A percentile compares a stretch with the other conserved stretches of the same genome.
Evolutionary conservation across 140 eudicot species (phyloP).

Genomic region (Artemisia princeps): DNA sequence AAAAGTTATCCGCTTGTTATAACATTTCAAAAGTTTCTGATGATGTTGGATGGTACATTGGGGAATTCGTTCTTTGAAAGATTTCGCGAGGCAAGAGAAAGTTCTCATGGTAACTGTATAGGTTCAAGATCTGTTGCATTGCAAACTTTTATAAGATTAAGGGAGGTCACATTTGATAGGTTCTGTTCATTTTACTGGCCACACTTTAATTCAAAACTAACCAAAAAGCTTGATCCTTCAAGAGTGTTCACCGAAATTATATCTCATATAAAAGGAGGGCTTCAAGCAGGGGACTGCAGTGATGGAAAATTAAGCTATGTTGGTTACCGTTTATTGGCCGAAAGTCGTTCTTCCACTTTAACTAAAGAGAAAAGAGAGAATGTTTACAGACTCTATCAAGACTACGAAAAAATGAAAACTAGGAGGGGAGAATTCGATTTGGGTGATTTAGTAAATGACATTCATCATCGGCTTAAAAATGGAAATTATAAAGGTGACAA

Average conservation of each 20-base stretch:
- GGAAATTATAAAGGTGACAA: conserved; percentile 36
- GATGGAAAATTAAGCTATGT: conserved; percentile 32
- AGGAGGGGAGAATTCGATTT: conserved; percentile 56
- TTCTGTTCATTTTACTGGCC: conserved; percentile 58
- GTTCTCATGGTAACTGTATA: not conserved
- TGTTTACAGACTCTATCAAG: conserved; percentile 44
- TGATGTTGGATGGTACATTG: conserved; percentile 59
- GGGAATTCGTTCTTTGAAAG: conserved; percentile 52
- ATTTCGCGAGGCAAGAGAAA: conserved; percentile 29
- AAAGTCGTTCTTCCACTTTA: conserved; percentile 41
- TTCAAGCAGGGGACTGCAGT: conserved; percentile 32
- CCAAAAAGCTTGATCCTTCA: conserved; percentile 52
- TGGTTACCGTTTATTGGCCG: conserved; percentile 39
- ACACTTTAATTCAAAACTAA: conserved; percentile 45
- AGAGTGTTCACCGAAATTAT: conserved; percentile 65
- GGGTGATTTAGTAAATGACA: conserved; percentile 64
- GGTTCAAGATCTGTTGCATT: conserved; percentile 44
- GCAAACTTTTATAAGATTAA: conserved; percentile 48
- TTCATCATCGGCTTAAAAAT: conserved; percentile 46
- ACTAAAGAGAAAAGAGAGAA: conserved; percentile 32
- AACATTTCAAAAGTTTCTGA: conserved; percentile 49
- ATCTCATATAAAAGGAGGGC: conserved; percentile 72
- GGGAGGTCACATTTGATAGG: conserved; percentile 59
- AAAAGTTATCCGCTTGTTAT: conserved; percentile 49
- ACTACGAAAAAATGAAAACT: conserved; percentile 54